Percentiles rank a stretch among this genome's conserved stretches.
Conservation (phyloP, 306 rosid genomes). For the Vigna reflexopilosa region DNA sequence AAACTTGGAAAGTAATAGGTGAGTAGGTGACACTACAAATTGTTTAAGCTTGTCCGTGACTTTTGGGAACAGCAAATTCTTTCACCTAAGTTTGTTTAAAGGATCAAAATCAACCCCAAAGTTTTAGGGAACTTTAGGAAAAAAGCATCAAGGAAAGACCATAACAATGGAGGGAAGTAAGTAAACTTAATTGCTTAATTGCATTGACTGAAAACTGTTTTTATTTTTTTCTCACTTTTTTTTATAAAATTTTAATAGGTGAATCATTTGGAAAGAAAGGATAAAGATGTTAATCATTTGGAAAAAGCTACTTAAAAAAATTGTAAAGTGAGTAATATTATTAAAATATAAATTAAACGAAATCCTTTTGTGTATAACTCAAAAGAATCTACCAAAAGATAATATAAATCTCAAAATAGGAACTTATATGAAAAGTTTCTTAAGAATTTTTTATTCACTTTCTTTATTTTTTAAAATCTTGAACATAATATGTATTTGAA, state of each 20-base stretch:
- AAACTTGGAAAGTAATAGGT: conserved; percentile 43
- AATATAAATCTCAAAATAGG: too few species aligned
- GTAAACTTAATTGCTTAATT: not conserved
- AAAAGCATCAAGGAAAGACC: not conserved
- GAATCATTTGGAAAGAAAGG: not conserved
- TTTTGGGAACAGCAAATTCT: conserved; percentile 41
- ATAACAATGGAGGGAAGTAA: not conserved
- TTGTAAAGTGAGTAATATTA: too few species aligned
- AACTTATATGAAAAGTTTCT: too few species aligned
- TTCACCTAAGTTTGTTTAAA: conserved; percentile 13
- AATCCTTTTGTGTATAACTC: too few species aligned
- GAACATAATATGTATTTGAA: too few species aligned
- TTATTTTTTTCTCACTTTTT: not conserved
- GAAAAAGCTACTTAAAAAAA: too few species aligned
- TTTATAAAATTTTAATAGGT: not conserved
- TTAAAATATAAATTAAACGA: too few species aligned
- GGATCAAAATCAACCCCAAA: conserved; percentile 12
- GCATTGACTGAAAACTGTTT: not conserved
- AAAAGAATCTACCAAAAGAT: too few species aligned
- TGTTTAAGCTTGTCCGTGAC: conserved; percentile 36
- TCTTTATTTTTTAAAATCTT: too few species aligned
- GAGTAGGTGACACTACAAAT: conserved; percentile 19
- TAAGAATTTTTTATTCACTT: too few species aligned
- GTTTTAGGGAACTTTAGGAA: not conserved
- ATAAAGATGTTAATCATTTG: not conserved